Evolutionary conservation across 2,329 filamentous ascomycete genomes (phyloP), one percentile per base, ranked within the genome.

Genomic region (Balansia obtecta): DNA sequence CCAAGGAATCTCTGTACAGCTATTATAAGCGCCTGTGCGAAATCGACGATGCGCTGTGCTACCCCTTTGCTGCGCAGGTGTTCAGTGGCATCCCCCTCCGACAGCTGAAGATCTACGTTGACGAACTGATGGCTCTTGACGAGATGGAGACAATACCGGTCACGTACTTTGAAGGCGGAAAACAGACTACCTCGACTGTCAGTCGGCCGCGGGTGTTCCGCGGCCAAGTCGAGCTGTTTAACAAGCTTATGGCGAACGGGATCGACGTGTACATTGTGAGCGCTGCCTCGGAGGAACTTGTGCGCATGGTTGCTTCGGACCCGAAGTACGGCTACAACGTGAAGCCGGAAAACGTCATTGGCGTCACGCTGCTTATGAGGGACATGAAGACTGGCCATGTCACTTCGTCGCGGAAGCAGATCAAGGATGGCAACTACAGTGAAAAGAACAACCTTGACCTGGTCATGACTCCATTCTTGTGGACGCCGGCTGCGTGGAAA

Each of bases 241-340:
- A 70, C 55, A 61, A 60, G 7, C 65, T 72, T 16, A 69, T 68
- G 66, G 56, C 54, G 40, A 68, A 71, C 54, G 68, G 67, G 20
- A 72, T 72, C 40, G 63, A 64, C 2, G 69, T 72, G 18, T 72
- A 72, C 52, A 64, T 72, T 20, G 55, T 72, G 40, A 69, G 60
- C 20, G 70, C 70, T 6, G 57, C 70, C 1, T 61, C 62, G n/a
- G 70, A 72, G 53, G 70, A 72, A 56, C 61, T 72, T 8, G 70
- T 72, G 15, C 66, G 70, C 47, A 70, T 72, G 68, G 67, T 72
- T 1, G 69, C 65, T n/a, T 62, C 68, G 1, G 70, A 72, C 50
- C 67, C 68, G 8, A 63, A 63, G 52, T 72, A 72, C 45, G 70
- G 69, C 44, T 72, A 72, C 61, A 71, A 72, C 52, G 67, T 72